A percentile compares a stretch with the other conserved stretches of the same genome.
phyloP scores from a whole-genome alignment of 2,329 filamentous ascomycete genomes.

The Microcera coccophila region DNA sequence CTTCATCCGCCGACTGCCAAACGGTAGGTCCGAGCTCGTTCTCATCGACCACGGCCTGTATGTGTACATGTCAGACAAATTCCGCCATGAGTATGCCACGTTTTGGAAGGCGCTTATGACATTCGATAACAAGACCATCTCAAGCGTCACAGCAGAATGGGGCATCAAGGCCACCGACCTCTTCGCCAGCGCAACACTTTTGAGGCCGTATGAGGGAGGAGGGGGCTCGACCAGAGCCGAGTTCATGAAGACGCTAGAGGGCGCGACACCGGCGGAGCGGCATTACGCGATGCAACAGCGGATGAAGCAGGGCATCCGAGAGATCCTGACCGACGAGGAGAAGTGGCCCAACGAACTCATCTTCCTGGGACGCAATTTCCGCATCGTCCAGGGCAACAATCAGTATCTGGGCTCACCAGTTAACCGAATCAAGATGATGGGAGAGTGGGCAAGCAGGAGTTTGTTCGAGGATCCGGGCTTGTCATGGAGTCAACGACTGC shows the following conservation, averaged over 20 bases:
- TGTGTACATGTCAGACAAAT: slow-evolving; percentile 79
- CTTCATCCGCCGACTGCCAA: slow-evolving; percentile 81
- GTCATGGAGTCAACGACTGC: slow-evolving; percentile 56
- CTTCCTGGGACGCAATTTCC: slow-evolving; percentile 86
- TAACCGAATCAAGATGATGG: slow-evolving; percentile 91
- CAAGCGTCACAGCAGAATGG: slow-evolving; percentile 71
- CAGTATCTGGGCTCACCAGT: slow-evolving; percentile 86
- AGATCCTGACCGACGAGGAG: slow-evolving; percentile 76
- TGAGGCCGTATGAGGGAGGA: slow-evolving; percentile 87
- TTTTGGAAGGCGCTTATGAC: slow-evolving; percentile 96
- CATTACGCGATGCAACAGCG: slow-evolving; percentile 86
- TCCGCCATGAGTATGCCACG: slow-evolving; percentile 78
- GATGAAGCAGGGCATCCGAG: slow-evolving; percentile 65
- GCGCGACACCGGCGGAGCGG: slow-evolving; percentile 61
- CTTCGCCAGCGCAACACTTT: slow-evolving; percentile 84
- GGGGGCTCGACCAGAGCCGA: slow-evolving; percentile 61
- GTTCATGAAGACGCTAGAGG: slow-evolving; percentile 62
- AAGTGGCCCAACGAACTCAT: slow-evolving; percentile 89
- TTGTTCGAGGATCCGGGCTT: slow-evolving; percentile 71
- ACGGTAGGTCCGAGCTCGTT: slow-evolving; percentile 81
- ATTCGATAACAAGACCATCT: slow-evolving; percentile 81
- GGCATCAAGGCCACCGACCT: slow-evolving; percentile 85
- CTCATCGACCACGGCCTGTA: slow-evolving; percentile 97
- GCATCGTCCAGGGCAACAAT: slow-evolving; percentile 91
- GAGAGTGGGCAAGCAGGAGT: slow-evolving; percentile 80